Base-by-base conservation (phyloP, 257 asterid species). In the Paulownia fortunei region DNA sequence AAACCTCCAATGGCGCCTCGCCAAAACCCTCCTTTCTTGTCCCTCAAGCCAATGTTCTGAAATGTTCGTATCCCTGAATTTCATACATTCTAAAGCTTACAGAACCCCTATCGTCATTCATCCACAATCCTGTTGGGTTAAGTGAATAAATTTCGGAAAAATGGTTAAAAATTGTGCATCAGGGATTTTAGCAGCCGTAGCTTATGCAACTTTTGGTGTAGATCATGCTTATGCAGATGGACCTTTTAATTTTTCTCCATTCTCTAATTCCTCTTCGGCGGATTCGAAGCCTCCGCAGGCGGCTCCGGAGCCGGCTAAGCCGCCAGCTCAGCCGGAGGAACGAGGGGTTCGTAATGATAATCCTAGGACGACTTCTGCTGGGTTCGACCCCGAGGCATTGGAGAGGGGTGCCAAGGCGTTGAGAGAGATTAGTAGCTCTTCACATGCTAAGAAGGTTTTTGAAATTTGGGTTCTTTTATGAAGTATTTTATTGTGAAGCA, bases 331-430 rank as follows among this genome's bases (percentile, higher is more conserved):
- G 74, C 79, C 88, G 68, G 77, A 83, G 36, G 79, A 84, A 18
- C 81, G 76, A 0, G 84, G 81, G 72, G 80, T 79, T 81, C 94
- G 96, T n/a, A 96, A 96, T 79, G 91, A 90, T 60, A 89, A 87
- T 18, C 95, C 99, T 7, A 84, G 97, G 86, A 96, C 97, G 27
- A 87, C 97, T 15, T 79, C 99, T 4, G 89, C 97, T 70, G 99
- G 99, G 51, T 96, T 96, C 82, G 99, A 96, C 81, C 97, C 99
- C 0, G 97, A 81, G 89, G 91, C 99, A 27, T 72, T 96, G 90
- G 97, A 90, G 86, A 89, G 96, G 76, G 98, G 98, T 46, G 95
- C 84, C 2, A 79, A 81, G 82, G 91, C 94, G 30, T 82, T 96
- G 88, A 78, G 71, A 51, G 89, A 86, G 83, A 92, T 96, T 72